Base-by-base conservation (phyloP, 2,329 filamentous ascomycete species). In the Rutstroemia sp. region DNA sequence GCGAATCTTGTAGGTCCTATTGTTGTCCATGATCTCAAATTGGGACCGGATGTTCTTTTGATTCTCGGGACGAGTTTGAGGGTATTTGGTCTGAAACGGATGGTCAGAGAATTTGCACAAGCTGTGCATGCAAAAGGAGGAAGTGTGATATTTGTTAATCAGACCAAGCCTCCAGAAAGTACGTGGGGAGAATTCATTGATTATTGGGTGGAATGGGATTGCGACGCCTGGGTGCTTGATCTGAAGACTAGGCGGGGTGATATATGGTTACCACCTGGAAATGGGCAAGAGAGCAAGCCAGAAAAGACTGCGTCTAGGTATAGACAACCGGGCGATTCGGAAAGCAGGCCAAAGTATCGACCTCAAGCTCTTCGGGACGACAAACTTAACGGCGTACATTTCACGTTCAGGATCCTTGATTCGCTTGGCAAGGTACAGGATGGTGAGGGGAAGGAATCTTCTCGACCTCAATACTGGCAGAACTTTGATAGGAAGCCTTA, bases 191-290 rank as follows among this genome's bases (percentile, higher is more conserved):
- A 88, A 54, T 73, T 88, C 0, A 85, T 90, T 53, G 86, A 90
- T 70, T 87, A 85, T 60, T 88, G 85, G 81, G 78, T 90, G 1
- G 78, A 86, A 60, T 88, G 85, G 85, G 86, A 89, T 65, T 89
- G 86, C 58, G 86, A 90, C 62, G 81, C 81, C 4, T 90, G 86
- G 86, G 85, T 89, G 0, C 70, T 76, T 9, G 83, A 88, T 64
- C 67, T 89, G 49, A 68, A 66, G 47, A 53, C 62, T 27, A 63
- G 68, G 41, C 59, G 65, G 52, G 57, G 49, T 21, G 68, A 71
- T 56, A 64, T 71, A 18, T 70, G 67, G 67, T 48, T 65, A 18
- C 64, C 67, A 38, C 65, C 65, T 54, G 65, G 65, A 19, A 54
- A 57, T 3, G 48, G 45, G 6, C 52, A 61, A 18, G 58, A 58